A percentile compares a stretch with the other conserved stretches of the same genome.
Conservation (phyloP, 129 eudicot species). For the Flaveria linearis region DNA sequence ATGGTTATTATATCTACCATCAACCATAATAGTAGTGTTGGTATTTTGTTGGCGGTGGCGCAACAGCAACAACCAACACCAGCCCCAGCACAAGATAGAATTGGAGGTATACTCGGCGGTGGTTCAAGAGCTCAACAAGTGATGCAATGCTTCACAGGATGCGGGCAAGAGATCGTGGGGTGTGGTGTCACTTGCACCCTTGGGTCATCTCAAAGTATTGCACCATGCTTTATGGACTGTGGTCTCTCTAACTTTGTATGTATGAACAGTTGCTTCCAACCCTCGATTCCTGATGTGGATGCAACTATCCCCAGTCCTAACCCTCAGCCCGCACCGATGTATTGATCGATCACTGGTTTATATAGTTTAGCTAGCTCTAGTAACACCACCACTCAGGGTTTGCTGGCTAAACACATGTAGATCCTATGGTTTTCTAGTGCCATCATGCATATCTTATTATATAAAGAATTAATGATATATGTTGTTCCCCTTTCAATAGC, state of each 20-base stretch:
- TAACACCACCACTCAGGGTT: background rate
- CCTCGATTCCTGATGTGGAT: conserved; percentile 14
- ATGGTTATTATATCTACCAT: conserved; percentile 10
- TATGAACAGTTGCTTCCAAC: conserved; percentile 36
- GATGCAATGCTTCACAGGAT: conserved; percentile 45
- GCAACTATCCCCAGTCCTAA: background rate
- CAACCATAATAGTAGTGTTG: background rate
- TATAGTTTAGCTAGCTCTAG: background rate
- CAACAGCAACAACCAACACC: conserved; percentile 4
- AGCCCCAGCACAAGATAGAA: background rate
- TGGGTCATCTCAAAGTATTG: conserved; percentile 42
- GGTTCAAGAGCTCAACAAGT: conserved; percentile 36
- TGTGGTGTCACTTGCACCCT: conserved; percentile 43
- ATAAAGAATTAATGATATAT: background rate
- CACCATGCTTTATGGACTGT: conserved; percentile 39
- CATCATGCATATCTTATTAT: background rate
- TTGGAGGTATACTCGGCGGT: conserved; percentile 24
- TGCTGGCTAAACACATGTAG: background rate
- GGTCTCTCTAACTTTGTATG: conserved; percentile 43
- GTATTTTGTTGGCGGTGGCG: conserved; percentile 21
- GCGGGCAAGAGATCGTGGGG: conserved; percentile 39
- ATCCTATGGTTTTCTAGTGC: too few relatives aligned
- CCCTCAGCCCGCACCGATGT: background rate
- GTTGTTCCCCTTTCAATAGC: background rate
- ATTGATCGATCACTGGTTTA: background rate